Base-by-base conservation (phyloP, 805 yeast species). In the Deakozyma indianensis region DNA sequence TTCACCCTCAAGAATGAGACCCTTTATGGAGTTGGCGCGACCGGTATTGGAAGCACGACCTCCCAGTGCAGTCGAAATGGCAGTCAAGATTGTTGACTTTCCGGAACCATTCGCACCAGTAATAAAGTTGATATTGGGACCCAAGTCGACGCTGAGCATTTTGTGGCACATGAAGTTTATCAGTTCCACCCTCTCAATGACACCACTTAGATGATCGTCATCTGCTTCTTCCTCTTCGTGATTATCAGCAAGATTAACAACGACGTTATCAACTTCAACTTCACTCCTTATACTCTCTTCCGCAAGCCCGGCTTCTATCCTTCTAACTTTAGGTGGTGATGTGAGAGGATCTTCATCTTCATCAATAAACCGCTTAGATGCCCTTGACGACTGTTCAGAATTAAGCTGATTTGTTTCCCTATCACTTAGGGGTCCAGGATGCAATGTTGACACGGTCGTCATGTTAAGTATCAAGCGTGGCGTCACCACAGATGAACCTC, bases 81-180 rank as follows among this genome's bases (percentile, higher is more conserved):
- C 96, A 0, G 96, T 86, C 48, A 88, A 64, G 18, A 88, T 73
- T 1, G 96, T 94, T 57, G 85, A 75, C 57, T 88, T 88, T 24
- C 97, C 97, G 32, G 88, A 78, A 2, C 97, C 97, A 56, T 88
- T 88, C 47, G 81, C 70, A 20, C 97, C 97, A 35, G 84, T 80
- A 47, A 88, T 84, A 57, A 88, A 83, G 59, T 88, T 88, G 53
- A 88, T 69, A 45, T 79, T 75, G 0, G 90, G 87, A 1, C 92
- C 92, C 25, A 88, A 70, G 2, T 71, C 73, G 5, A 92, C 63
- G 46, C 77, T 78, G 55, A 92, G 84, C 46, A 83, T 75, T 42
- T 77, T 80, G 58, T 92, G 98, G 48, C 56, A 53, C 57, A 54
- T 53, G 51, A 52, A 51, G 41, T 54, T 50, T 38, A 73, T 70